A percentile compares a stretch with the other conserved stretches of the same genome.
Evolutionary conservation across 73 alveolate genomes (phyloP).

Genomic region (Symbiodinium natans): DNA sequence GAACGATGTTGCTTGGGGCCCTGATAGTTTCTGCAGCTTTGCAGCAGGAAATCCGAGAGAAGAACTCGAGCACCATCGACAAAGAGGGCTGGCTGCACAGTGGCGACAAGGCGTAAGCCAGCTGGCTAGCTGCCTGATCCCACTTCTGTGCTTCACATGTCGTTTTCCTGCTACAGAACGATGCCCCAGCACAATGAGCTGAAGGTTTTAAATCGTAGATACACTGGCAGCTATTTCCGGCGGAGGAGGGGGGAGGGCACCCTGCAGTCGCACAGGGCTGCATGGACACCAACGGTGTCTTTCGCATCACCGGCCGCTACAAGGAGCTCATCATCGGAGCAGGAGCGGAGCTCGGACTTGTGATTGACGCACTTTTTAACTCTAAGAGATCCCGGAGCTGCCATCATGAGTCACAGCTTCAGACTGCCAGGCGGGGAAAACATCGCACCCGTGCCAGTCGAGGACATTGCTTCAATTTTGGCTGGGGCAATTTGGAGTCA

Average conservation of each 20-base stretch:
- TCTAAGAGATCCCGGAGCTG: not conserved
- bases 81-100: slow-evolving; percentile 93
- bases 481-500: not conserved
- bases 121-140: no score
- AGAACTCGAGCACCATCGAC: slow-evolving; percentile 73
- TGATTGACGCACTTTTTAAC: no score
- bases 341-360: slow-evolving; percentile 55
- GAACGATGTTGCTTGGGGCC: not conserved
- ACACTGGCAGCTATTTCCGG: no score
- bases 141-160: no score
- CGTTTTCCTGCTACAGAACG: no score
- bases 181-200: no score
- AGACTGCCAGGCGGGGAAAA: slow-evolving; percentile 95
- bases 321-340: slow-evolving; percentile 96
- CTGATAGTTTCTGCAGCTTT: not conserved
- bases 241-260: no score
- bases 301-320: slow-evolving; percentile 86
- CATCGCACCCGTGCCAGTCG: slow-evolving; percentile 96
- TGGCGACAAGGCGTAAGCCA: slow-evolving; percentile 66
- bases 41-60: slow-evolving; percentile 64
- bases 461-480: slow-evolving; percentile 27
- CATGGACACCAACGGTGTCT: slow-evolving; percentile 86
- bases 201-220: no score
- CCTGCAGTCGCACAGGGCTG: slow-evolving; percentile 34
- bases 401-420: not conserved